Conservation (phyloP, 805 yeast species). For the Nakazawaea peltata region DNA sequence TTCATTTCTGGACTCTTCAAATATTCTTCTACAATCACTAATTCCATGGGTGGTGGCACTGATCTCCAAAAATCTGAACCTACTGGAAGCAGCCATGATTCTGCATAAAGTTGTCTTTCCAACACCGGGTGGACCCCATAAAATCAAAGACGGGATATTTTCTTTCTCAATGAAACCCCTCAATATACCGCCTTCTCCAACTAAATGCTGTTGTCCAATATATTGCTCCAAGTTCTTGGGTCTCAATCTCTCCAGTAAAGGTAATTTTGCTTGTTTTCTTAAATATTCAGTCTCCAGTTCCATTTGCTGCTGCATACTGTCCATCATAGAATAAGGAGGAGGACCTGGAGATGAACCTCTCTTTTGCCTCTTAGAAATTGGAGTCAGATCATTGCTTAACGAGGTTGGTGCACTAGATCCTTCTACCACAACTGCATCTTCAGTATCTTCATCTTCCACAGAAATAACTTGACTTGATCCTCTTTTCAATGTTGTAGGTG, state of each 20-base stretch:
- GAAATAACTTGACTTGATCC: conserved; percentile 4
- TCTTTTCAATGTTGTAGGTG: neutral
- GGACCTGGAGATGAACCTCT: conserved; percentile 10
- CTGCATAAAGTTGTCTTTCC: conserved; percentile 77
- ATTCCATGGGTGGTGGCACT: conserved; percentile 77
- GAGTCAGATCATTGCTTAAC: neutral
- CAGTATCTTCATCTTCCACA: conserved; percentile 1
- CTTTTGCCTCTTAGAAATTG: conserved; percentile 9
- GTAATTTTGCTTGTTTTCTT: conserved; percentile 22
- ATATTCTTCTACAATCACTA: conserved; percentile 54
- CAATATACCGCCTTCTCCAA: conserved; percentile 59
- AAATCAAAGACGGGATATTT: conserved; percentile 75
- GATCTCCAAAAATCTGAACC: conserved; percentile 61
- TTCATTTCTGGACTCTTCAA: conserved; percentile 42
- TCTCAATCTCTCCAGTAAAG: conserved; percentile 78
- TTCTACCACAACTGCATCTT: neutral
- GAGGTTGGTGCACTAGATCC: neutral
- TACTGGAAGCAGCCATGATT: conserved; percentile 47
- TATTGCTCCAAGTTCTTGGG: conserved; percentile 64
- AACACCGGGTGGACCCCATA: conserved; percentile 96
- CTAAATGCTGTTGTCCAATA: conserved; percentile 79
- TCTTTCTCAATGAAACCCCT: conserved; percentile 56
- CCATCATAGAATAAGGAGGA: conserved; percentile 13
- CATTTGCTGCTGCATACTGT: neutral
- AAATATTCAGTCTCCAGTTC: conserved; percentile 14